Evolutionary conservation across 2,329 filamentous ascomycete species (phyloP).

Genomic region (Fusarium sp.): DNA sequence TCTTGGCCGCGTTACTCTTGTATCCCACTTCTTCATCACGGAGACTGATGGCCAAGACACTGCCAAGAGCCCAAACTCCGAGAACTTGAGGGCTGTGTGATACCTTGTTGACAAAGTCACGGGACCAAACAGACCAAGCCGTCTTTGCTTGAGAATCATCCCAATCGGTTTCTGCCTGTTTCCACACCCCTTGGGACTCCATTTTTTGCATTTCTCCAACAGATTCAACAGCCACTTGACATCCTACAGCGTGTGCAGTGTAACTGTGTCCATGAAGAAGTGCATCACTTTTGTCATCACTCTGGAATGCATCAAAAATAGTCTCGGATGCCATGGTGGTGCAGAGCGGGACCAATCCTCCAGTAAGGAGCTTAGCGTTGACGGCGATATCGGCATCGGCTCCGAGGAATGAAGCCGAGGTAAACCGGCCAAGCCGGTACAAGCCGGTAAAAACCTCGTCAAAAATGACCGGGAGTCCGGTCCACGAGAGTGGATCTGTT

Average conservation of each 20-base stretch:
- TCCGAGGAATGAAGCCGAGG: conserved; percentile 76
- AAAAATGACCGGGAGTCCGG: conserved; percentile 81
- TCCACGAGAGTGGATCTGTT: conserved; percentile 64
- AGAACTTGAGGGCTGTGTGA: conserved; percentile 69
- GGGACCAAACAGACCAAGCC: conserved; percentile 79
- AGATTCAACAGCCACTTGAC: conserved; percentile 79
- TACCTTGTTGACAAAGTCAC: conserved; percentile 67
- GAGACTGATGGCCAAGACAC: conserved; percentile 75
- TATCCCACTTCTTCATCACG: conserved; percentile 58
- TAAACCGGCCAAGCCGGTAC: conserved; percentile 81
- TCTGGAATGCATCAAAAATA: conserved; percentile 79
- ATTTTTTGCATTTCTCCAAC: conserved; percentile 70
- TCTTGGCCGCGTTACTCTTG: conserved; percentile 59
- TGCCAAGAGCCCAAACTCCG: conserved; percentile 79
- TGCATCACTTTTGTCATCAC: conserved; percentile 80
- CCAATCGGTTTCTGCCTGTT: conserved; percentile 40
- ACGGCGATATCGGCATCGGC: conserved; percentile 80
- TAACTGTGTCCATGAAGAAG: conserved; percentile 89
- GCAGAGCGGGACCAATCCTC: conserved; percentile 82
- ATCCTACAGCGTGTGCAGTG: conserved; percentile 85
- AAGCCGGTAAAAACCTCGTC: conserved; percentile 91
- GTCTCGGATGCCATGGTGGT: conserved; percentile 79
- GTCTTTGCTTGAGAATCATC: background rate
- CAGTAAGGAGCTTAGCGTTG: conserved; percentile 86
- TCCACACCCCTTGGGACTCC: conserved; percentile 68